Evolutionary conservation across 495 filamentous ascomycete species (phyloP), one percentile per base, ranked within the genome.

Genomic region (Neurospora terricola): DNA sequence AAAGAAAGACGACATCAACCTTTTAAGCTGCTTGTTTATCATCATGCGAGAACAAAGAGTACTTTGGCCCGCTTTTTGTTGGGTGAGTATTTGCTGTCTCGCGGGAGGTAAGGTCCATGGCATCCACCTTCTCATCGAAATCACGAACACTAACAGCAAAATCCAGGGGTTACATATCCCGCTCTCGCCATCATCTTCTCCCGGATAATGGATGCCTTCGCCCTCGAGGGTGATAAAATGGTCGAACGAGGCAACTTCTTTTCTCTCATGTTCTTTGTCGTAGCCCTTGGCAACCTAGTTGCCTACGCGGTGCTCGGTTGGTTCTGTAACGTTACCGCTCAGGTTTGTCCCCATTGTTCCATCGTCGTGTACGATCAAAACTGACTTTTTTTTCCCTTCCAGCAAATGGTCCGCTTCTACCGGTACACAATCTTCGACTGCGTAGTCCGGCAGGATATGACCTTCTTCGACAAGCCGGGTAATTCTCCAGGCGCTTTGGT

Each of bases 401-500:
- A 82, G 78, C 71, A 80, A 72, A 80, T 84, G 72, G 77, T 80
- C 48, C 70, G 82, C 16, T 80, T 81, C 38, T 89, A 88, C 76
- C 83, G 89, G n/a, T 82, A 83, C 42, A 82, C 90, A 76, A 86
- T 89, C 73, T 85, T 91, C 72, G 81, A 87, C 40, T 81, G 78
- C 72, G 83, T 89, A 21, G 72, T 90, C 14, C 78, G 79, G 40
- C 85, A 89, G 73, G 84, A 86, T 54, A 85, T 87, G 40, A 76
- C 81, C 1, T 92, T 90, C 78, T 93, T 90, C 74, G 90, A 93
- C 78, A 78, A 79, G 2, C 78, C 82, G 38, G 84, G 87, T 34
- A 90, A 91, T 73, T 86, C 88, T 4, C 82, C 86, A 10, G 91
- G 90, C 4, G 83, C 90, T 2, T 79, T 93, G 45, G 85, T 86